phyloP scores from a whole-genome alignment of 805 yeast genomes.

The Phaffomyces antillensis region DNA sequence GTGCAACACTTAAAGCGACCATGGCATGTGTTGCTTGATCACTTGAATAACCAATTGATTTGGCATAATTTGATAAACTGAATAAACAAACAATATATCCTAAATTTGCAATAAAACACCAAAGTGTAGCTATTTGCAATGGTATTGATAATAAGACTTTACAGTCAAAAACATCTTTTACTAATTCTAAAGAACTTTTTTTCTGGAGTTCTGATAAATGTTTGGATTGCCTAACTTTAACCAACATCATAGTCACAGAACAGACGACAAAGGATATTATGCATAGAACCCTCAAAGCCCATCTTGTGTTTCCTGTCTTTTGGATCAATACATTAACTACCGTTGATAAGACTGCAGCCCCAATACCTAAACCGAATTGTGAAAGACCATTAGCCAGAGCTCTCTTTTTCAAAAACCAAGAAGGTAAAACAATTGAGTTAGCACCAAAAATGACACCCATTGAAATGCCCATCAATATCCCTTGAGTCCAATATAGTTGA shows the following conservation, averaged over 20 bases:
- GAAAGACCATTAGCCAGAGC: conserved; percentile 45
- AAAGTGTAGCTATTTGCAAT: conserved; percentile 28
- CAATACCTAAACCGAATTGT: conserved; percentile 45
- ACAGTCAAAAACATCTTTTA: conserved; percentile 29
- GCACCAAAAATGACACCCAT: conserved; percentile 47
- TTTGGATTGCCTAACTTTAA: conserved; percentile 37
- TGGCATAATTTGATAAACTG: conserved; percentile 41
- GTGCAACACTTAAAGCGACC: conserved; percentile 39
- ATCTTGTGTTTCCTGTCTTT: conserved; percentile 34
- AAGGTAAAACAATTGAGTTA: conserved; percentile 40
- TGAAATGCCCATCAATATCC: conserved; percentile 43
- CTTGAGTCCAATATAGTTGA: conserved; percentile 48
- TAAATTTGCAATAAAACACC: conserved; percentile 31
- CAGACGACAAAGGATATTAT: conserved; percentile 33
- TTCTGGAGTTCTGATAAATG: conserved; percentile 14
- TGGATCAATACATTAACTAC: conserved; percentile 35
- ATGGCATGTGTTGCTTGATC: conserved; percentile 38
- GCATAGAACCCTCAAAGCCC: conserved; percentile 42
- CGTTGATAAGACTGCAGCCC: conserved; percentile 40
- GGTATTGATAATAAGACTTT: conserved; percentile 25
- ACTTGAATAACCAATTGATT: conserved; percentile 37
- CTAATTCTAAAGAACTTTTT: conserved; percentile 11
- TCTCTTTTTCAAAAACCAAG: conserved; percentile 45
- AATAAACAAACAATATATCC: conserved; percentile 39
- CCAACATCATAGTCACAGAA: conserved; percentile 32